phyloP scores from a whole-genome alignment of 1,284 basidiomycete species.

The Mycosarcoma mackinlayi region DNA sequence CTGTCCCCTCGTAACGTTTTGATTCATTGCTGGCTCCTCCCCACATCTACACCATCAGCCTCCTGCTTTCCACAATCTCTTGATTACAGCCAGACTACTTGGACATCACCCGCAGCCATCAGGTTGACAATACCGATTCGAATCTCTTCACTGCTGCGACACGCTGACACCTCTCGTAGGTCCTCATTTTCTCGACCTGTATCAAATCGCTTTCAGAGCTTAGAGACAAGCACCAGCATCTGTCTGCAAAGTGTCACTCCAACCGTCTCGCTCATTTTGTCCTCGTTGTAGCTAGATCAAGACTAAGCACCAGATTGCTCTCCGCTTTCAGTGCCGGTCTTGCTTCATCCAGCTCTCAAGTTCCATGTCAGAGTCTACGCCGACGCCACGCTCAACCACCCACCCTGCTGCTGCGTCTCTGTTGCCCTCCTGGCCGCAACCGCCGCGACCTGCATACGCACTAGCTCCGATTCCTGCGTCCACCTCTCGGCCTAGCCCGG shows the following conservation, averaged over 20 bases:
- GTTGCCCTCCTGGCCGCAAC: conserved; percentile 33
- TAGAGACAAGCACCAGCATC: too few species aligned
- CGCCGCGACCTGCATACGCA: conserved; percentile 26
- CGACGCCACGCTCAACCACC: conserved; percentile 27
- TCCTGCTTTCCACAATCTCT: too few species aligned
- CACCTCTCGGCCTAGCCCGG: conserved; percentile 13
- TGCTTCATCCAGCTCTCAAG: conserved; percentile 7
- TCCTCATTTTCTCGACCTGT: too few species aligned
- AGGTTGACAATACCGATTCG: too few species aligned
- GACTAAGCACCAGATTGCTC: conserved; percentile 4
- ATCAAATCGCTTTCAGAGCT: too few species aligned
- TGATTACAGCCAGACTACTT: too few species aligned
- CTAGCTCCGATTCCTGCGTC: conserved; percentile 22
- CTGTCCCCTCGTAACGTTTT: too few species aligned
- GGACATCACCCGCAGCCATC: too few species aligned
- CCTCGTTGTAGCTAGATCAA: conserved; percentile 1
- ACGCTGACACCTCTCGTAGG: too few species aligned
- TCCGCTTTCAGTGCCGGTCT: neutral
- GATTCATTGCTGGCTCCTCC: too few species aligned
- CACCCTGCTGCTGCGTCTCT: conserved; percentile 31
- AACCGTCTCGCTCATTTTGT: neutral
- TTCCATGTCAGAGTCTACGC: conserved; percentile 20
- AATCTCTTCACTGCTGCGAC: too few species aligned
- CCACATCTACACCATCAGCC: too few species aligned
- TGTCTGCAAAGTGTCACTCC: neutral